phyloP scores from a whole-genome alignment of 1,284 basidiomycete genomes.

The Ustilago trichophora region DNA sequence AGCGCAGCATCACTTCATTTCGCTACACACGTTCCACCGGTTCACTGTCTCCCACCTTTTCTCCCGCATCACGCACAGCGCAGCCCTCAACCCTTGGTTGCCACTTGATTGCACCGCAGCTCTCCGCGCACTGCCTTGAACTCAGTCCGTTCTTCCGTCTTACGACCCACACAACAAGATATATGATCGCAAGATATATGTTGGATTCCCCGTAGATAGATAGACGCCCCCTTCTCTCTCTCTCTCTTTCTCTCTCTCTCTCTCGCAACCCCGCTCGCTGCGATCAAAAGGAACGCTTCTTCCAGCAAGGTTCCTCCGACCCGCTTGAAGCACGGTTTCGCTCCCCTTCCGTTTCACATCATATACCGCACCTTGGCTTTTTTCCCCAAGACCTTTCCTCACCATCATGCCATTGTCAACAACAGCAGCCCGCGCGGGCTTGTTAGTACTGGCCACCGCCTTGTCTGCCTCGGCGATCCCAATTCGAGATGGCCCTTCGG shows the following conservation, averaged over 20 bases:
- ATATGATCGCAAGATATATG: no score
- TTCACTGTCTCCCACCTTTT: slow-evolving; percentile 2
- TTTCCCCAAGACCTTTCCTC: no score
- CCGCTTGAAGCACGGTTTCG: background rate
- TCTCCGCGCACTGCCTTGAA: no score
- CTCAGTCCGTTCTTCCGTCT: no score
- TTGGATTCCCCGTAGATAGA: background rate
- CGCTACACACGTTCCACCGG: background rate
- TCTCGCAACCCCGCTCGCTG: no score
- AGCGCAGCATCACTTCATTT: slow-evolving; percentile 27
- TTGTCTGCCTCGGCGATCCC: slow-evolving; percentile 18
- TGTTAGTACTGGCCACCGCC: slow-evolving; percentile 15
- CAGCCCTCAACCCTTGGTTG: no score
- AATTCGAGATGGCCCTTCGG: slow-evolving; percentile 19
- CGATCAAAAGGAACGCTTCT: background rate
- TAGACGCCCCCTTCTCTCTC: no score
- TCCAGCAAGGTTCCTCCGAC: background rate
- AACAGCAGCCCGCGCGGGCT: slow-evolving; percentile 1
- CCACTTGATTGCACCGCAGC: no score
- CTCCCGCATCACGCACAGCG: background rate
- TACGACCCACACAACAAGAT: background rate
- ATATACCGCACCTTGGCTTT: background rate
- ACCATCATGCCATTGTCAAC: slow-evolving; percentile 1
- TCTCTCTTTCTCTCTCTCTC: no score
- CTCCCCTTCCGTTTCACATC: background rate